Conservation (phyloP, 495 filamentous ascomycete species). For the Penicillium roqueforti region DNA sequence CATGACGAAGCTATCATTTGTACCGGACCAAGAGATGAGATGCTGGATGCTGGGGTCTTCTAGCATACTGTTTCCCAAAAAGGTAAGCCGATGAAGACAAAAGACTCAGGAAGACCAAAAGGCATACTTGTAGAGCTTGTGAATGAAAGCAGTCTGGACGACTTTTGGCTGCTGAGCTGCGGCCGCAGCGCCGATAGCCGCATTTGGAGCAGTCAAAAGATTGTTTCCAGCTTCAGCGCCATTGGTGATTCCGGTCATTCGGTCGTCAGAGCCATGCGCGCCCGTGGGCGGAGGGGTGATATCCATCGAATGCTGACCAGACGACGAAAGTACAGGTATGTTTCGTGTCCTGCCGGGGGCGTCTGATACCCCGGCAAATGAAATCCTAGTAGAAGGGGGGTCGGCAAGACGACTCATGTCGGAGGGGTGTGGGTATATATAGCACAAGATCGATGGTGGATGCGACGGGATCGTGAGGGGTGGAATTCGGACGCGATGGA, state of each 20-base stretch:
- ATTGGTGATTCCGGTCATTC: slow-evolving; percentile 39
- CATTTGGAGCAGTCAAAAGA: slow-evolving; percentile 42
- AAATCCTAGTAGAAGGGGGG: slow-evolving; percentile 36
- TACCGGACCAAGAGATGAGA: slow-evolving; percentile 90
- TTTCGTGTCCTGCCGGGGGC: slow-evolving; percentile 40
- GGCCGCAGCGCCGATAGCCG: slow-evolving; percentile 61
- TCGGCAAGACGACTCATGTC: slow-evolving; percentile 46
- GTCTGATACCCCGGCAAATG: slow-evolving; percentile 35
- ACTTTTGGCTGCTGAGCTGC: slow-evolving; percentile 95
- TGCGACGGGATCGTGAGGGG: slow-evolving; percentile 10
- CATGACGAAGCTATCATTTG: slow-evolving; percentile 97
- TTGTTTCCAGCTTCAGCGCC: slow-evolving; percentile 35
- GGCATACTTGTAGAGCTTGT: slow-evolving; percentile 96
- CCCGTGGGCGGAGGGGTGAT: slow-evolving; percentile 45
- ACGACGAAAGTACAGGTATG: slow-evolving; percentile 44
- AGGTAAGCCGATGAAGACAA: slow-evolving; percentile 4
- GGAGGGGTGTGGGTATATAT: slow-evolving; percentile 11
- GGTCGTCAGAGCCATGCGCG: slow-evolving; percentile 48
- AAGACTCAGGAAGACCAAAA: not conserved
- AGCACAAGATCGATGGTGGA: slow-evolving; percentile 1
- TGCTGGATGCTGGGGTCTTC: slow-evolving; percentile 91
- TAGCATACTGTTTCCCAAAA: slow-evolving; percentile 68
- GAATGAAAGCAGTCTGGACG: slow-evolving; percentile 98
- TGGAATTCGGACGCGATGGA: slow-evolving; percentile 18
- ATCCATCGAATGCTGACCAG: slow-evolving; percentile 45